Evolutionary conservation across 129 eudicot genomes (phyloP).

Genomic region (Saposhnikovia divaricata): DNA sequence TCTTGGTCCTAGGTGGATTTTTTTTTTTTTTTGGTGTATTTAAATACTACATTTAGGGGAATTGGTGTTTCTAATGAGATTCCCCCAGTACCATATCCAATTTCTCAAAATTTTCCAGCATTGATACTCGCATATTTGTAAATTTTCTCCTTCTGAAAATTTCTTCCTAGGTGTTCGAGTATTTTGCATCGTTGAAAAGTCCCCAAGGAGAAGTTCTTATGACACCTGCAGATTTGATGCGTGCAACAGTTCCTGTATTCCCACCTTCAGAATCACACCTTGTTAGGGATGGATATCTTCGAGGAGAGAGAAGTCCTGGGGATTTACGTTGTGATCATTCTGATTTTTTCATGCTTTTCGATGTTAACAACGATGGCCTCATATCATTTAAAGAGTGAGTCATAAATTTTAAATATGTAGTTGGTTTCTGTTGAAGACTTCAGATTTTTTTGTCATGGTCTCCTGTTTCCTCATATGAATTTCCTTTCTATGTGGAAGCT

Average conservation of each 20-base stretch:
- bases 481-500: not conserved
- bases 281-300: slow-evolving; percentile 65
- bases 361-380: slow-evolving; percentile 76
- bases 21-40: too few relatives aligned
- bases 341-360: slow-evolving; percentile 82
- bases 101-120: not conserved
- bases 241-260: slow-evolving; percentile 90
- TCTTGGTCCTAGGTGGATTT: not conserved
- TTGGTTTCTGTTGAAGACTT: not conserved
- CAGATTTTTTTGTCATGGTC: not conserved
- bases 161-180: slow-evolving; percentile 63
- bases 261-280: slow-evolving; percentile 76
- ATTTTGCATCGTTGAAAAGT: slow-evolving; percentile 56
- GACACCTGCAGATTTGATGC: slow-evolving; percentile 87
- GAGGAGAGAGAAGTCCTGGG: slow-evolving; percentile 50
- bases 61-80: not conserved
- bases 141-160: not conserved
- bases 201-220: slow-evolving; percentile 57
- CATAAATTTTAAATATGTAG: not conserved
- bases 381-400: slow-evolving; percentile 88
- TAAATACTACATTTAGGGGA: not conserved
- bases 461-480: not conserved
- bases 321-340: slow-evolving; percentile 66
- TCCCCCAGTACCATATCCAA: not conserved
- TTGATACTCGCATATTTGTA: not conserved